These are phyloP conservation scores for Hyaloscypha finlandica DNA, from an alignment of 495 filamentous ascomycete genomes.

Conservation along the genomic window DNA sequence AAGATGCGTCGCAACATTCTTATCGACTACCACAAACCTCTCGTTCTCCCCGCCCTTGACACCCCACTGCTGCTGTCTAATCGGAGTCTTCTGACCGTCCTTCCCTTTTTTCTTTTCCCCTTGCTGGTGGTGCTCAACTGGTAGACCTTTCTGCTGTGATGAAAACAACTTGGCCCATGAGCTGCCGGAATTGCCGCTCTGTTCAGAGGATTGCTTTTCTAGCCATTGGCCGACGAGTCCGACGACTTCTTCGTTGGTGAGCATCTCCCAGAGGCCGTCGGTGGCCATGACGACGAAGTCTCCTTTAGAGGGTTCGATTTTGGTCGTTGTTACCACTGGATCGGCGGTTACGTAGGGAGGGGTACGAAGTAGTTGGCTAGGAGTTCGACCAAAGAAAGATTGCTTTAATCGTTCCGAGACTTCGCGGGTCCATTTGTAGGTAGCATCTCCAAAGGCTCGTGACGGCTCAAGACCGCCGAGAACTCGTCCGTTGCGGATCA, in stretches of 20 bases:
- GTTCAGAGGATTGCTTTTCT: conserved; percentile 63
- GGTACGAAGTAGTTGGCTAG: conserved; percentile 72
- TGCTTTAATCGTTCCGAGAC: conserved; percentile 76
- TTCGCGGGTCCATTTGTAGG: conserved; percentile 93
- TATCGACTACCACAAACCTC: conserved; percentile 91
- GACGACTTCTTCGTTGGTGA: conserved; percentile 97
- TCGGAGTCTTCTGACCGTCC: conserved; percentile 67
- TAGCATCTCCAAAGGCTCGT: conserved; percentile 92
- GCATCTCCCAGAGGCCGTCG: conserved; percentile 98
- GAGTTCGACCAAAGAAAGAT: conserved; percentile 81
- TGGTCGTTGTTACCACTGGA: conserved; percentile 92
- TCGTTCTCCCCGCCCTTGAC: conserved; percentile 65
- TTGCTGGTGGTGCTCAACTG: conserved; percentile 51
- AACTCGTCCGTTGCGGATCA: conserved; percentile 84
- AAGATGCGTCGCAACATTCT: conserved; percentile 94
- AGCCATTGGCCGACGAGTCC: conserved; percentile 97
- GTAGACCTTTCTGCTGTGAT: conserved; percentile 49
- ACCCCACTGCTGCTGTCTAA: conserved; percentile 84
- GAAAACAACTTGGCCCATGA: conserved; percentile 62
- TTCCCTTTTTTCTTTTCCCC: conserved; percentile 10
- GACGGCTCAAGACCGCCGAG: conserved; percentile 90
- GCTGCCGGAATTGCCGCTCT: conserved; percentile 39
- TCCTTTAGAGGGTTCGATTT: conserved; percentile 84
- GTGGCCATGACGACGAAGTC: conserved; percentile 98
- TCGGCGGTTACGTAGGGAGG: conserved; percentile 98